phyloP scores from a whole-genome alignment of 129 eudicot species.

The Oenanthe sinensis region DNA sequence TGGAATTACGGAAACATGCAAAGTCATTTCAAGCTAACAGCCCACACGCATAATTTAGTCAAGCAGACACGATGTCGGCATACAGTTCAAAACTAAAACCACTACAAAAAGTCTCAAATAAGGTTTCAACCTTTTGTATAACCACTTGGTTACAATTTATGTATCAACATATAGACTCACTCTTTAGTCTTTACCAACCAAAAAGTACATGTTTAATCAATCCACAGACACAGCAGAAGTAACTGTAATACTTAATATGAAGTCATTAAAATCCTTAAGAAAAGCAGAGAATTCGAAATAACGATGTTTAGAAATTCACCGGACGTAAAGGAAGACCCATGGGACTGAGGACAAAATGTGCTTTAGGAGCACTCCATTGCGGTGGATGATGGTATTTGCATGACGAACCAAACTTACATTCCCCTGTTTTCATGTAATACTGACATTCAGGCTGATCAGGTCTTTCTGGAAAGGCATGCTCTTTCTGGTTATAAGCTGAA shows the following conservation, averaged over 20 bases:
- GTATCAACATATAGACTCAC: background rate
- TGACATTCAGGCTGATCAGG: slow-evolving; percentile 94
- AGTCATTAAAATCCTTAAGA: background rate
- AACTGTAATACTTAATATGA: background rate
- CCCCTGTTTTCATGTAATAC: slow-evolving; percentile 64
- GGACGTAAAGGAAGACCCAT: slow-evolving; percentile 93
- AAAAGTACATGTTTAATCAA: background rate
- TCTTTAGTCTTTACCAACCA: background rate
- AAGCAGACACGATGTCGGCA: background rate
- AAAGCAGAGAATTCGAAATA: background rate
- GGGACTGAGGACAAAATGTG: slow-evolving; percentile 55
- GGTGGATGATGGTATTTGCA: slow-evolving; percentile 89
- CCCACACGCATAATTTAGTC: background rate
- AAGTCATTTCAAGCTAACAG: background rate
- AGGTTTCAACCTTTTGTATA: background rate
- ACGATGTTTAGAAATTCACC: slow-evolving; percentile 31
- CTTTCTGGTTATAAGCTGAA: slow-evolving; percentile 49
- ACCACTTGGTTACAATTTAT: background rate
- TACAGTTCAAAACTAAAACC: background rate
- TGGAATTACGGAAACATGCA: background rate
- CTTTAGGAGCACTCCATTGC: slow-evolving; percentile 38
- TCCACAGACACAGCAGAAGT: background rate
- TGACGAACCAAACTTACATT: slow-evolving; percentile 80
- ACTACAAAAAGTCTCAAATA: background rate
- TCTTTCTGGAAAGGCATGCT: slow-evolving; percentile 58